These are phyloP conservation scores for Solanum verrucosum DNA, from an alignment of 257 asterid genomes.

Conservation along the genomic window DNA sequence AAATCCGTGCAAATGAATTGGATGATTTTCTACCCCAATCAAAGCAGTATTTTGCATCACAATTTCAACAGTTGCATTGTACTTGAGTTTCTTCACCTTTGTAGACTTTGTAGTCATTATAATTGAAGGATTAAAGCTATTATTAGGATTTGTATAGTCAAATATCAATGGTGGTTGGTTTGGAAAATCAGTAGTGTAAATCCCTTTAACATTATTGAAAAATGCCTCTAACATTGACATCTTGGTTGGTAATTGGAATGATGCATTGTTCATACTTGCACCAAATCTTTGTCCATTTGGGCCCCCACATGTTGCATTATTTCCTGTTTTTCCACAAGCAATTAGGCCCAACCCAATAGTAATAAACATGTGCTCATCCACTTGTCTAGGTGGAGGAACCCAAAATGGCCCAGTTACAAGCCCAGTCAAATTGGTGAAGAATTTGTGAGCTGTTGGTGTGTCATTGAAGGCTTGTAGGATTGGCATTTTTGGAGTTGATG, in stretches of 20 bases:
- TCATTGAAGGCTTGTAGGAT: background rate
- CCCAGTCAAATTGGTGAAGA: background rate
- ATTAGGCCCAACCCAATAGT: background rate
- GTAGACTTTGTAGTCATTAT: constrained; percentile 4
- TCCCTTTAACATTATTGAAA: background rate
- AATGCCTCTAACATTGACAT: constrained; percentile 3
- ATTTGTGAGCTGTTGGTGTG: background rate
- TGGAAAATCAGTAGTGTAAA: constrained; percentile 1
- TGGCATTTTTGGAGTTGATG: background rate
- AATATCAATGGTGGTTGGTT: background rate
- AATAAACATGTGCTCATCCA: background rate
- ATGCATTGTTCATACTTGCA: constrained; percentile 2
- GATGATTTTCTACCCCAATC: background rate
- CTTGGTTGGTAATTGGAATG: background rate
- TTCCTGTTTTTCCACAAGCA: background rate
- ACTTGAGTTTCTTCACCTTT: constrained; percentile 1
- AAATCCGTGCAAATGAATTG: constrained; percentile 5
- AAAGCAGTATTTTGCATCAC: constrained; percentile 1
- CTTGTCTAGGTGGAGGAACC: background rate
- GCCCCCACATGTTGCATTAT: background rate
- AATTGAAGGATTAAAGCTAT: background rate
- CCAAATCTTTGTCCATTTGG: constrained; percentile 2
- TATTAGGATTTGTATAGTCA: background rate
- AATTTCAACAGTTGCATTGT: background rate
- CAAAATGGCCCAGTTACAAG: constrained; percentile 3